phyloP scores from a whole-genome alignment of 73 alveolate species.

The Symbiodinium natans region DNA sequence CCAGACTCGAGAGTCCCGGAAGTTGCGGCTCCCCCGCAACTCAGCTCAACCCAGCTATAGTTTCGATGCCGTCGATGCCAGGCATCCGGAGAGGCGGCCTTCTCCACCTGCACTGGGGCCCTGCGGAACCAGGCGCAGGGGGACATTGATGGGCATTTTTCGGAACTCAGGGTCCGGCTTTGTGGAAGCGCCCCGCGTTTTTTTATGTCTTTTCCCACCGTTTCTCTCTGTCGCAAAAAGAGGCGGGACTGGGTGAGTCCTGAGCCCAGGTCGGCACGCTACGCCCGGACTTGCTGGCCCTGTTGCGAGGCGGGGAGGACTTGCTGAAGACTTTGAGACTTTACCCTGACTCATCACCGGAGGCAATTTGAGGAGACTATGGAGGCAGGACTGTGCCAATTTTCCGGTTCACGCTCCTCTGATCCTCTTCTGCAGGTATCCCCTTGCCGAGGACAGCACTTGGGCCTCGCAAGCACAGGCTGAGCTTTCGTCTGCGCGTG shows the following conservation, averaged over 20 bases:
- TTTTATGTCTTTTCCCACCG: no score
- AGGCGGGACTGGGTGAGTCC: no score
- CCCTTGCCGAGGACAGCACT: neutral
- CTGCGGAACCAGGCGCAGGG: neutral
- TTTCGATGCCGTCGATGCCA: no score
- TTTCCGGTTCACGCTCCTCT: no score
- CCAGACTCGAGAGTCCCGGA: neutral
- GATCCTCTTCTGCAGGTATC: neutral
- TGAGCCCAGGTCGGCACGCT: neutral
- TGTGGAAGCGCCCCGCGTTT: no score
- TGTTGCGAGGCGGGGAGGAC: slow-evolving; percentile 19
- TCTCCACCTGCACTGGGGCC: neutral
- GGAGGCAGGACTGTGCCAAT: no score
- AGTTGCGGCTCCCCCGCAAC: neutral
- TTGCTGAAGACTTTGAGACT: neutral
- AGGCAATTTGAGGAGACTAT: neutral
- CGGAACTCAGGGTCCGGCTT: no score
- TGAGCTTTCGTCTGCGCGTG: neutral
- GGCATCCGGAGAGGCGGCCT: neutral
- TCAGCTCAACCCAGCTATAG: no score
- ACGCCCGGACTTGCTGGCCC: slow-evolving; percentile 16
- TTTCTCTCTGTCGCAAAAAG: no score
- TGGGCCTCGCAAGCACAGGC: neutral
- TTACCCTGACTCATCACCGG: neutral
- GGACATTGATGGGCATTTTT: neutral